Evolutionary conservation across 73 alveolate species (phyloP), one percentile per base, ranked within the genome.

Genomic region (Tetrahymena borealis): DNA sequence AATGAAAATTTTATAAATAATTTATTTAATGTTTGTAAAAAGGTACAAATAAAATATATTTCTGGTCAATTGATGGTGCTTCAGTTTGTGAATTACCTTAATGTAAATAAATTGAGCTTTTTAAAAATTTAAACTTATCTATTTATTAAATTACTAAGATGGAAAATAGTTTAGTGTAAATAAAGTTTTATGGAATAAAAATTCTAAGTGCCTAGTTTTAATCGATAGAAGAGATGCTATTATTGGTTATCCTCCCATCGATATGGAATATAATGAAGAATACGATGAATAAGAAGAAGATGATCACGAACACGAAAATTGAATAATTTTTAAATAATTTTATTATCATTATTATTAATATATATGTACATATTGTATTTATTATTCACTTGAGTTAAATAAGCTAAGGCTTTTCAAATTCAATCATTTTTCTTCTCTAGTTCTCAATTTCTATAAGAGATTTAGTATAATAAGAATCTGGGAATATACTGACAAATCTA

Each of bases 101-200:
- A 13, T 60, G 85, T 60, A 60, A 60, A 60, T 60, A 4, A 60
- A 60, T 3, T 41, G 36, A 78, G 60, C 77, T 13, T 18, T 28
- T 32, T 38, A 39, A 0, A 13, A 33, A 93, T 60, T 13, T 32
- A 78, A 6, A 32, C 90, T 91, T 77, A 91, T 91, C 41, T 95
- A 91, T 90, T 3, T 60, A 3, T 15, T 60, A 18, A 18, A 24
- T 24, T 24, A 60, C 0, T 1, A 1, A 60, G 95, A 94, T 92
- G 91, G 93, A 78, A 85, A 93, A 90, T 96, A 94, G 77, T 98
- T 96, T 91, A 79, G 92, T 78, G 99, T 97, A 11, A 90, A 93
- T 39, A 94, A 95, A 92, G 91, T 98, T 33, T 96, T 95, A 91
- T 98, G 99, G 99, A 98, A 98, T 43, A 96, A 97, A 7, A 97